phyloP scores from a whole-genome alignment of 2,329 filamentous ascomycete species.

The Beauveria sp. region DNA sequence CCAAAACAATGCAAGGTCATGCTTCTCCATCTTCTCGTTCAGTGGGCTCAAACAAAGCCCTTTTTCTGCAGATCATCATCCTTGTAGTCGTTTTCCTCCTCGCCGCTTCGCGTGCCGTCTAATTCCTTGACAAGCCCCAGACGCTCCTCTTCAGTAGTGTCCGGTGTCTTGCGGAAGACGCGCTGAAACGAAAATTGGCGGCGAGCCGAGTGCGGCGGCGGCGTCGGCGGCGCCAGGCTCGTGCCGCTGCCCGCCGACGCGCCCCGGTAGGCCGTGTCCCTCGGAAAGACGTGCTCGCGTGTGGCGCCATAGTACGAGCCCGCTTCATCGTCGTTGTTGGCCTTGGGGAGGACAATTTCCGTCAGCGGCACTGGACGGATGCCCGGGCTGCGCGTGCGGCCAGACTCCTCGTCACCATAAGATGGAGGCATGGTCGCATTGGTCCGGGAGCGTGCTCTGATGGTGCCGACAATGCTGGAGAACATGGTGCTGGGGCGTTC shows the following conservation, averaged over 20 bases:
- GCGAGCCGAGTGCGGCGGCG: conserved; percentile 53
- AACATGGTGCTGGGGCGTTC: conserved; percentile 41
- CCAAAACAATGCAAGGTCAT: conserved; percentile 2
- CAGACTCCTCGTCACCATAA: conserved; percentile 28
- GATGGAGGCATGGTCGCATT: conserved; percentile 25
- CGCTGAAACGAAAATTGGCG: conserved; percentile 92
- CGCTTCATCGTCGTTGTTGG: conserved; percentile 37
- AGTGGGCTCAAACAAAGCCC: not conserved
- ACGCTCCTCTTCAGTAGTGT: conserved; percentile 72
- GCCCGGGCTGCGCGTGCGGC: conserved; percentile 40
- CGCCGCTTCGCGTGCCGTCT: conserved; percentile 21
- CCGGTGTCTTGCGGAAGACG: conserved; percentile 51
- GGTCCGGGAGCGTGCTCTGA: conserved; percentile 29
- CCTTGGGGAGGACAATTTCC: conserved; percentile 46
- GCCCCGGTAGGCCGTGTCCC: conserved; percentile 42
- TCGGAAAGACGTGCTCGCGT: conserved; percentile 39
- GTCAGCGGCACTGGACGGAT: conserved; percentile 57
- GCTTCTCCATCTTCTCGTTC: not conserved
- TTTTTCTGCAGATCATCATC: not conserved
- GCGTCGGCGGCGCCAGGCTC: conserved; percentile 49
- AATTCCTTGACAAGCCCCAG: conserved; percentile 78
- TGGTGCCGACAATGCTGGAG: conserved; percentile 50
- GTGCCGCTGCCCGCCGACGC: conserved; percentile 36
- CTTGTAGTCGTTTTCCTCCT: conserved; percentile 9
- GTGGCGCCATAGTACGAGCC: conserved; percentile 31